Percentiles rank a stretch among this genome's conserved stretches.
phyloP scores from a whole-genome alignment of 768 basidiomycete species.

The Mycena alexandri region DNA sequence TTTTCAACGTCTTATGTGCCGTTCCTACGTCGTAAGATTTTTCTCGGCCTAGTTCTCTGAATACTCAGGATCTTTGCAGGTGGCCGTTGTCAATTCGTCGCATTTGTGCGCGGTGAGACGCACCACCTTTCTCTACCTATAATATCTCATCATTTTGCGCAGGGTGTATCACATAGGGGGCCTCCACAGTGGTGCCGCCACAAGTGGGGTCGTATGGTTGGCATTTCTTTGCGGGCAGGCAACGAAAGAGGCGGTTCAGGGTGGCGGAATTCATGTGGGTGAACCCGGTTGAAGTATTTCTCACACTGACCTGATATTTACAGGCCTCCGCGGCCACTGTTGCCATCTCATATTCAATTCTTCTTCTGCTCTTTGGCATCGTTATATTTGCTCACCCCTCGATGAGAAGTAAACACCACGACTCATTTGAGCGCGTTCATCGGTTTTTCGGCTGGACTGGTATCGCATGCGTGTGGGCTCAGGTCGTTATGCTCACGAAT shows the following conservation, averaged over 20 bases:
- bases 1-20: slow-evolving; percentile 65
- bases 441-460: slow-evolving; percentile 71
- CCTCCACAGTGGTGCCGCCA: slow-evolving; percentile 69
- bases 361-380: slow-evolving; percentile 61
- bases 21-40: slow-evolving; percentile 63
- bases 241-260: slow-evolving; percentile 59
- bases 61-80: slow-evolving; percentile 44
- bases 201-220: slow-evolving; percentile 68
- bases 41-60: background rate
- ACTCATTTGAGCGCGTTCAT: slow-evolving; percentile 67
- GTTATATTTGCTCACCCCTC: slow-evolving; percentile 65
- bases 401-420: slow-evolving; percentile 60
- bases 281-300: background rate
- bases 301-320: slow-evolving; percentile 50
- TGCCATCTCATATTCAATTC: slow-evolving; percentile 63
- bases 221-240: slow-evolving; percentile 63
- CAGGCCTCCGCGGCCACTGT: slow-evolving; percentile 64
- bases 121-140: background rate
- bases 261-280: slow-evolving; percentile 39
- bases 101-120: slow-evolving; percentile 54
- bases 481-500: slow-evolving; percentile 66
- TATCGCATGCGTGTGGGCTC: slow-evolving; percentile 66
- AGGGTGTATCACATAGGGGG: slow-evolving; percentile 73
- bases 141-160: background rate
- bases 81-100: slow-evolving; percentile 70